These are phyloP conservation scores for Aspergillus intermedius DNA, from an alignment of 2,329 filamentous ascomycete species.

Conservation along the genomic window DNA sequence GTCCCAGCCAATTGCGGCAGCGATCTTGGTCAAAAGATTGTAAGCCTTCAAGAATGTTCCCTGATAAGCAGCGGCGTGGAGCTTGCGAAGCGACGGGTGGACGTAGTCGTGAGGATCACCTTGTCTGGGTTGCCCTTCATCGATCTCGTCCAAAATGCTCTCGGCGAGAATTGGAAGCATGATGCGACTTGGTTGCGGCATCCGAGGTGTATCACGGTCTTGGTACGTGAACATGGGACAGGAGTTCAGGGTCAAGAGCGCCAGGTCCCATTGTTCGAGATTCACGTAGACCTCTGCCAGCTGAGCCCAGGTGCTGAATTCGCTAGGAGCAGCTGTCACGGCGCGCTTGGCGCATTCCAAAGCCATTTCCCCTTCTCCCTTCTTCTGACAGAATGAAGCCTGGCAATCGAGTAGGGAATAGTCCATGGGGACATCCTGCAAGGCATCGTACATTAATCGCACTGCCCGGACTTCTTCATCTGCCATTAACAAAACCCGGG, in stretches of 20 bases:
- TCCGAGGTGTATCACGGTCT: slow-evolving; percentile 89
- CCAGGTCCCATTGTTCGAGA: slow-evolving; percentile 94
- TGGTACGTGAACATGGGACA: slow-evolving; percentile 99
- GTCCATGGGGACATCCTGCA: slow-evolving; percentile 93
- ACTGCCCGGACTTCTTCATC: slow-evolving; percentile 97
- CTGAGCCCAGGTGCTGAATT: slow-evolving; percentile 94
- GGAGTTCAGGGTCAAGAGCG: slow-evolving; percentile 89
- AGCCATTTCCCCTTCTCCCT: slow-evolving; percentile 79
- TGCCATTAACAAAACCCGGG: slow-evolving; percentile 85
- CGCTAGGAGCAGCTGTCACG: slow-evolving; percentile 89
- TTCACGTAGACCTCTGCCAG: slow-evolving; percentile 89
- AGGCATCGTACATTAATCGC: slow-evolving; percentile 74
- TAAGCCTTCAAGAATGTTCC: slow-evolving; percentile 96
- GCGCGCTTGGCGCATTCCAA: slow-evolving; percentile 89
- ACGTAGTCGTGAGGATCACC: slow-evolving; percentile 77
- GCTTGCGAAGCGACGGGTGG: slow-evolving; percentile 74
- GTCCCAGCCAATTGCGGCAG: slow-evolving; percentile 95
- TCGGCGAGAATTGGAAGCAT: slow-evolving; percentile 81
- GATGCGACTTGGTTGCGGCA: slow-evolving; percentile 87
- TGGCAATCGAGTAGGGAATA: slow-evolving; percentile 94
- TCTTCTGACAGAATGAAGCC: slow-evolving; percentile 82
- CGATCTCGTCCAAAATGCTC: slow-evolving; percentile 89
- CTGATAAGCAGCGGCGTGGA: slow-evolving; percentile 84
- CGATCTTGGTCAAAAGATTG: slow-evolving; percentile 88
- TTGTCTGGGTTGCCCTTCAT: slow-evolving; percentile 69